Evolutionary conservation across 2,329 filamentous ascomycete species (phyloP).

Genomic region (Fulvia fulva): DNA sequence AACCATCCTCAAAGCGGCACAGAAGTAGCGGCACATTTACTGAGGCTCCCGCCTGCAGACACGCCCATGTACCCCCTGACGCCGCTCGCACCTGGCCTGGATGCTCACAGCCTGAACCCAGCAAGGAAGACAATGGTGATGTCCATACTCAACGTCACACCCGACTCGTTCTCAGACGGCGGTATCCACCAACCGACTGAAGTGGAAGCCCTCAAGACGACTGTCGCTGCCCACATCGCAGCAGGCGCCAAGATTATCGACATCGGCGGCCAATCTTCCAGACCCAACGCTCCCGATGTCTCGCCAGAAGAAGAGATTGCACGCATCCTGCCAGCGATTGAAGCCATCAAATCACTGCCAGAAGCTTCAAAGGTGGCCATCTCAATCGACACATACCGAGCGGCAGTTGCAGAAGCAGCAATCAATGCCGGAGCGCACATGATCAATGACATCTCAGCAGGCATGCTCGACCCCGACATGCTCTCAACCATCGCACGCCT

Average conservation of each 20-base stretch:
- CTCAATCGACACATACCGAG: constrained; percentile 90
- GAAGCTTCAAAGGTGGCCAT: constrained; percentile 64
- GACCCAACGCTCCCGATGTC: constrained; percentile 68
- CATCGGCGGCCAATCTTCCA: constrained; percentile 88
- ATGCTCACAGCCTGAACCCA: constrained; percentile 56
- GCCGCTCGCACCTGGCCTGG: constrained; percentile 41
- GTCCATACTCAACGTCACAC: constrained; percentile 92
- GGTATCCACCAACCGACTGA: constrained; percentile 57
- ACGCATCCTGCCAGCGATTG: constrained; percentile 76
- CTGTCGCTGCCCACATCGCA: constrained; percentile 59
- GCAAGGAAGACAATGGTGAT: constrained; percentile 71
- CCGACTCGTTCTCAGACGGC: constrained; percentile 95
- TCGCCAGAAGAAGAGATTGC: constrained; percentile 68
- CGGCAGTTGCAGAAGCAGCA: constrained; percentile 72
- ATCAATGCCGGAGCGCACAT: constrained; percentile 79
- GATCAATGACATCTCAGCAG: constrained; percentile 90
- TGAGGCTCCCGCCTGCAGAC: constrained; percentile 32
- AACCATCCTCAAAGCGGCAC: constrained; percentile 30
- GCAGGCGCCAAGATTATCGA: constrained; percentile 81
- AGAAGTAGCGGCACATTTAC: constrained; percentile 35
- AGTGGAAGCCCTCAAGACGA: constrained; percentile 50
- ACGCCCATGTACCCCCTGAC: constrained; percentile 37
- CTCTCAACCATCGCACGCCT: constrained; percentile 72
- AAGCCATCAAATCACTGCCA: constrained; percentile 64
- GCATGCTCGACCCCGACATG: constrained; percentile 75